phyloP scores from a whole-genome alignment of 2,329 filamentous ascomycete species.

The Colletotrichum trifolii region DNA sequence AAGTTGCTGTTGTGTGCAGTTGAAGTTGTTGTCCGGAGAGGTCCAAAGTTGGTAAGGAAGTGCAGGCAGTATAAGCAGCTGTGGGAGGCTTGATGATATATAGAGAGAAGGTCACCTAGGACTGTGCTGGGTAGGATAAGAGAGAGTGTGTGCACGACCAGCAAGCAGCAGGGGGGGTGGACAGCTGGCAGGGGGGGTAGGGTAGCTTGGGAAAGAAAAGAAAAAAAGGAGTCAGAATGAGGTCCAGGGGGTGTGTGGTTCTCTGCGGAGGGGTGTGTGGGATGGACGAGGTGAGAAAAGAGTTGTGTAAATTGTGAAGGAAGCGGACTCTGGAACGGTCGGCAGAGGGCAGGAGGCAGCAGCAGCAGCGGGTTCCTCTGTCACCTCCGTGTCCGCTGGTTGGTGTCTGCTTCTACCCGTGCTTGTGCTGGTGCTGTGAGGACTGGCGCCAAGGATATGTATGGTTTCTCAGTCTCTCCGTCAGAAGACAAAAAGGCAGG shows the following conservation, averaged over 20 bases:
- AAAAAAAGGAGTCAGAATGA: slow-evolving; percentile 28
- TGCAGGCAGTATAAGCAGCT: background rate
- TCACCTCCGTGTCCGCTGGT: slow-evolving; percentile 15
- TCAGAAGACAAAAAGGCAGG: slow-evolving; percentile 24
- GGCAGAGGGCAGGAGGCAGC: background rate
- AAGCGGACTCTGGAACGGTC: slow-evolving; percentile 19
- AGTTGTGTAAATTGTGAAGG: slow-evolving; percentile 27
- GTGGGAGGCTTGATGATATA: slow-evolving; percentile 36
- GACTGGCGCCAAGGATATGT: slow-evolving; percentile 25
- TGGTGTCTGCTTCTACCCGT: slow-evolving; percentile 15
- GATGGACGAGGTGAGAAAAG: slow-evolving; percentile 10
- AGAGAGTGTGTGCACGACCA: slow-evolving; percentile 8
- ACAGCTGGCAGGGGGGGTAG: slow-evolving; percentile 15
- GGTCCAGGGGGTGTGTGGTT: slow-evolving; percentile 8
- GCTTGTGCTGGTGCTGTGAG: slow-evolving; percentile 12
- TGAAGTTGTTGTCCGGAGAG: slow-evolving; percentile 16
- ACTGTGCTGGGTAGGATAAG: slow-evolving; percentile 10
- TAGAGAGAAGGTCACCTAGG: slow-evolving; percentile 21
- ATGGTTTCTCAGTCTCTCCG: slow-evolving; percentile 7
- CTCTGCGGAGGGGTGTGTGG: slow-evolving; percentile 2
- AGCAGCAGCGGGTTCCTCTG: slow-evolving; percentile 12
- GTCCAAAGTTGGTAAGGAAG: slow-evolving; percentile 6
- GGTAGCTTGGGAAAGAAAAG: slow-evolving; percentile 16
- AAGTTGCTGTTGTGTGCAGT: background rate
- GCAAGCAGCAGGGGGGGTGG: slow-evolving; percentile 9